Evolutionary conservation across 495 filamentous ascomycete genomes (phyloP).

Genomic region (Bombardia bombarda): DNA sequence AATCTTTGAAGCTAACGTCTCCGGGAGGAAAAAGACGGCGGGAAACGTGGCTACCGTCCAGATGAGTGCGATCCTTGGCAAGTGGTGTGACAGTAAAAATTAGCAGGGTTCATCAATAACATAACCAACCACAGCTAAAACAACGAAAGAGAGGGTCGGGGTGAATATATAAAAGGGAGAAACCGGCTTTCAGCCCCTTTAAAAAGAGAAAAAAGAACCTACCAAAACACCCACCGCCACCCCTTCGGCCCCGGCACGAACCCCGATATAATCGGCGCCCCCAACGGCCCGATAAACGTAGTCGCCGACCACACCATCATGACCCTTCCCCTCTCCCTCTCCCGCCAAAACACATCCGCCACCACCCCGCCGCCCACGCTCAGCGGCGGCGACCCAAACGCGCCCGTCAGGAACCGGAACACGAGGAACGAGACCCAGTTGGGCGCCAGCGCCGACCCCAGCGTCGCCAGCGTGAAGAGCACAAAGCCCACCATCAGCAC

Average conservation of each 20-base stretch:
- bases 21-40: conserved; percentile 27
- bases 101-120: background rate
- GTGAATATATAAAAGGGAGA: conserved; percentile 1
- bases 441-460: conserved; percentile 66
- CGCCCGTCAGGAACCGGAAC: conserved; percentile 40
- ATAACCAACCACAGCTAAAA: background rate
- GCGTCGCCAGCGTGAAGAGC: conserved; percentile 61
- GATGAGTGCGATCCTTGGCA: conserved; percentile 32
- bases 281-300: conserved; percentile 32
- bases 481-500: conserved; percentile 63
- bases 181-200: background rate
- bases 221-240: conserved; percentile 52
- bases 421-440: conserved; percentile 27
- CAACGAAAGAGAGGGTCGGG: too few relatives aligned
- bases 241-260: conserved; percentile 15
- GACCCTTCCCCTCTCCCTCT: conserved; percentile 16
- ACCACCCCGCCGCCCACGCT: conserved; percentile 76
- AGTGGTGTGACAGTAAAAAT: background rate
- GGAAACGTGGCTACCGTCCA: conserved; percentile 29
- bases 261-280: conserved; percentile 43
- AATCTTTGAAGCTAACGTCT: conserved; percentile 45
- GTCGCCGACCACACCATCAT: conserved; percentile 22
- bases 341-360: conserved; percentile 57
- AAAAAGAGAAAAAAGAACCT: conserved; percentile 9
- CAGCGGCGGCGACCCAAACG: conserved; percentile 69